Evolutionary conservation across 805 yeast species (phyloP).

Genomic region (Monosporozyma unispora): DNA sequence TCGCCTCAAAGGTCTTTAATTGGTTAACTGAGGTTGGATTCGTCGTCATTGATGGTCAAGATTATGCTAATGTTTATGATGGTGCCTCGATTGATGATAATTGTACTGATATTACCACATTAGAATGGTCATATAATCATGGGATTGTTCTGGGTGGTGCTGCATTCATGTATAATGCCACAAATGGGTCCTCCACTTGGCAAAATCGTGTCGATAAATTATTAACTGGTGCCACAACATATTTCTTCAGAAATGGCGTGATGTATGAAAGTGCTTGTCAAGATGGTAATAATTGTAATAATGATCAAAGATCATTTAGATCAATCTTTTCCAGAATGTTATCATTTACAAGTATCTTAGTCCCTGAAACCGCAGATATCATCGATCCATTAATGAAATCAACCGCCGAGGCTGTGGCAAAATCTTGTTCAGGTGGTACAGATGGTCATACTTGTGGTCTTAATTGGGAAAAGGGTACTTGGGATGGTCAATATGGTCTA

Average conservation of each 20-base stretch:
- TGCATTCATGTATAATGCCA: constrained; percentile 59
- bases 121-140: constrained; percentile 63
- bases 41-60: constrained; percentile 35
- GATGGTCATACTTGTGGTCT: constrained; percentile 74
- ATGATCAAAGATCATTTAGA: constrained; percentile 68
- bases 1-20: constrained; percentile 46
- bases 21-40: constrained; percentile 48
- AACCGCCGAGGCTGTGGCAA: constrained; percentile 61
- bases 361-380: constrained; percentile 38
- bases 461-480: constrained; percentile 48
- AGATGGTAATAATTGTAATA: constrained; percentile 42
- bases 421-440: constrained; percentile 61
- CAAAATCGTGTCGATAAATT: constrained; percentile 37
- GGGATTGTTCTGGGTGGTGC: constrained; percentile 60
- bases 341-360: constrained; percentile 47
- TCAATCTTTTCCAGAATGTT: constrained; percentile 59
- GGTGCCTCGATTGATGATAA: constrained; percentile 51
- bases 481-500: constrained; percentile 62
- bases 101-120: constrained; percentile 50
- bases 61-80: constrained; percentile 57
- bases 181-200: constrained; percentile 45
- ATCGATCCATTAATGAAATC: constrained; percentile 36
- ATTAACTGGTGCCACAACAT: constrained; percentile 38
- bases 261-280: constrained; percentile 61
- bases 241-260: constrained; percentile 42